Conservation (phyloP, 1,139 yeast species). For the Debaryomycetaceae sp. region DNA sequence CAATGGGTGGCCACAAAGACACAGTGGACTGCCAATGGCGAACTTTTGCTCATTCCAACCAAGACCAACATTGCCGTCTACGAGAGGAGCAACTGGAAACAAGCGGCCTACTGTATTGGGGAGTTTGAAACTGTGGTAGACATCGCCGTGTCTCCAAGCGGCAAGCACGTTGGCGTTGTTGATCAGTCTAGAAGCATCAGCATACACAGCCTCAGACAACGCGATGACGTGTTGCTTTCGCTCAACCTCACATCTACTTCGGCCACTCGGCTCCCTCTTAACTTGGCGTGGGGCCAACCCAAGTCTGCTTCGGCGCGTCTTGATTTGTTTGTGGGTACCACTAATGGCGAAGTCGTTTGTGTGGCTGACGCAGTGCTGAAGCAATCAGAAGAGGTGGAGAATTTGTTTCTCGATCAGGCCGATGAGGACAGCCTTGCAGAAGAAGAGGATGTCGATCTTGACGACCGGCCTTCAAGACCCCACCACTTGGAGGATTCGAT, state of each 20-base stretch:
- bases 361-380: constrained; percentile 28
- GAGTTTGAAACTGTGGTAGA: constrained; percentile 35
- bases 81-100: constrained; percentile 22
- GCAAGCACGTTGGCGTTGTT: constrained; percentile 54
- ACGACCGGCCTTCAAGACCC: constrained; percentile 16
- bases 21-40: constrained; percentile 48
- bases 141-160: constrained; percentile 57
- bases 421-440: constrained; percentile 20
- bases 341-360: constrained; percentile 45
- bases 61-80: constrained; percentile 30
- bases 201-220: constrained; percentile 1
- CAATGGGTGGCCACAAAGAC: constrained; percentile 34
- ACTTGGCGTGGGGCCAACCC: constrained; percentile 22
- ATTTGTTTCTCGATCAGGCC: constrained; percentile 27
- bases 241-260: not conserved
- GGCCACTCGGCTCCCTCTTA: constrained; percentile 8
- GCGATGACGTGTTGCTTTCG: not conserved
- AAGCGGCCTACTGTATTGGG: constrained; percentile 10
- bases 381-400: constrained; percentile 9
- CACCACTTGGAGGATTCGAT: constrained; percentile 28
- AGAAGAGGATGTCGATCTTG: constrained; percentile 18
- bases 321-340: constrained; percentile 46
- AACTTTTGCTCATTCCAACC: constrained; percentile 44
- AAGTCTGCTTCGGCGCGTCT: constrained; percentile 5
- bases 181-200: constrained; percentile 16